Evolutionary conservation across 1,284 basidiomycete species (phyloP), one percentile per base, ranked within the genome.

Genomic region (Ceratorhiza oryzae-sativae): DNA sequence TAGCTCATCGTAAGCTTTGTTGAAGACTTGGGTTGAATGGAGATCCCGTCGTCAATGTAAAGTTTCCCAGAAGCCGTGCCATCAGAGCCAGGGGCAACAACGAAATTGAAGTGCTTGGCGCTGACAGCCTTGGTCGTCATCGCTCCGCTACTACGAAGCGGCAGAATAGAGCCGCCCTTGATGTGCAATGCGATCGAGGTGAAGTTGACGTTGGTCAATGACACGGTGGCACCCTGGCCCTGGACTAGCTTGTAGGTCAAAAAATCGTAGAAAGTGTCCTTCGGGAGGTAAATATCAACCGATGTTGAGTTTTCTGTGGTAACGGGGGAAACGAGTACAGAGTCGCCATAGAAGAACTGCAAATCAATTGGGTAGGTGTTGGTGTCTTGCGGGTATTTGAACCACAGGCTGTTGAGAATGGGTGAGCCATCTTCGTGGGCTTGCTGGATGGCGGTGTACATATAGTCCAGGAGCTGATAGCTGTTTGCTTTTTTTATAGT

Each of bases 361-460:
- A 86, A 82, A 75, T 90, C 88, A 76, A 90, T 85, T 6, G 80
- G 76, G 78, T 83, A 90, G 0, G 89, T 89, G 36, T 81, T 79
- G 0, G 79, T 18, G 77, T 91, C 89, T 72, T 85, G 82, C 4
- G 88, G 88, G 77, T 90, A 90, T 63, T 84, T 84, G 83, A 85
- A 89, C 83, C 84, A 90, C 27, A 90, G 79, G 10, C 88, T 87
- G 73, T 86, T 81, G 46, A 90, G 80, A 30, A 89, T 82, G 1
- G 89, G 88, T 0, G 87, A 87, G 15, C 88, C 89, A 75, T 87
- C 85, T n/a, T 81, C 63, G 70, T 82, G 80, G 12, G 87, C 86
- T 61, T 84, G 77, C 78, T 90, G 88, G 81, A 91, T 86, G 1
- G 87, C 84, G 3, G 90, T 90, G 80, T 90, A 91, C 72, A 90